Base-by-base conservation (phyloP, 148 eudicot species). In the Diospyros lotus region DNA sequence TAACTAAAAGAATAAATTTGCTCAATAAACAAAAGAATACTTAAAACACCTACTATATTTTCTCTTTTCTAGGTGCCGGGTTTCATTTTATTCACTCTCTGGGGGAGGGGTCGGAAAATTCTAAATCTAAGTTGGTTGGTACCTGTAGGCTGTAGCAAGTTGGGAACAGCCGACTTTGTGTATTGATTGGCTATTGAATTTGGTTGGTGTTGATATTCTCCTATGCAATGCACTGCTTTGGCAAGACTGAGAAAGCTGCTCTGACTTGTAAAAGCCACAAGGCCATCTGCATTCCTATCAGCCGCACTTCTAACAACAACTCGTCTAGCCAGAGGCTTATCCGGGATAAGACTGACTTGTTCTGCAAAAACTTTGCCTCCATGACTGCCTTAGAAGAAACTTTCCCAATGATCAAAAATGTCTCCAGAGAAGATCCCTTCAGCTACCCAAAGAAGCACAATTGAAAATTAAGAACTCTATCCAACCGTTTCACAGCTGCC, bases 361-460 rank as follows among this genome's bases (percentile, higher is more conserved):
- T 82, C 14, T 87, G 83, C 64, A 73, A 71, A 71, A 80, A 69
- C 80, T 86, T 83, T 53, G 88, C 83, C 83, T 90, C 91, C 4
- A 90, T 86, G 48, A 95, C 82, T 65, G 97, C 98, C 81, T 92
- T 93, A 1, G 98, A 95, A 59, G 98, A 92, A 64, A 95, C 93
- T 83, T 78, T 89, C 62, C 98, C 98, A 14, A 95, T 88, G 75
- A 95, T 95, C 45, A 95, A 80, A 87, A 86, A 95, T 13, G 96
- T 73, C 75, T 92, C 96, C 59, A 92, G 80, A 46, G 98, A 90
- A 51, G 98, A 88, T 75, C 91, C 85, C 76, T 86, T 86, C 84
- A 86, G 73, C 98, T 95, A 86, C 73, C 28, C 4, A 1, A 78
- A 77, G 56, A 56, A 63, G 68, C 39, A 78, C 42, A 56, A 15